phyloP scores from a whole-genome alignment of 2,329 filamentous ascomycete genomes.

The Fusarium burgessii region DNA sequence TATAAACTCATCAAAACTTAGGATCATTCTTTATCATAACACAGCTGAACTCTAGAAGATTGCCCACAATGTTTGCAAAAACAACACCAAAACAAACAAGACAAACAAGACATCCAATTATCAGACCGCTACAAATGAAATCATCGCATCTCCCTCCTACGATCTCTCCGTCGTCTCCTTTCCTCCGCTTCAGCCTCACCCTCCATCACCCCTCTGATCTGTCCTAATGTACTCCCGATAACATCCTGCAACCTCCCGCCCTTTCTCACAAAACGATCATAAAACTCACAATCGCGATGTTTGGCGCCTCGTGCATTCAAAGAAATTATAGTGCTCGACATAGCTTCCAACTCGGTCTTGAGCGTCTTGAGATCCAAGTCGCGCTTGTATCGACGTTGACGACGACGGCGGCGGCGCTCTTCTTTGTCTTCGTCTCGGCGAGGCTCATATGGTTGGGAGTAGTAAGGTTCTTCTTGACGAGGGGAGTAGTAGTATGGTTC shows the following conservation, averaged over 20 bases:
- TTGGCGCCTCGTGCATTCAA: slow-evolving; percentile 39
- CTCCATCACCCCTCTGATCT: slow-evolving; percentile 40
- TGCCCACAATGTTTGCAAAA: background rate
- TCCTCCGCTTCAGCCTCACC: slow-evolving; percentile 17
- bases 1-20: background rate
- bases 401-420: slow-evolving; percentile 35
- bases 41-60: slow-evolving; percentile 29
- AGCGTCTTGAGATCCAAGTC: slow-evolving; percentile 40
- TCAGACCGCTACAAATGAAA: slow-evolving; percentile 19
- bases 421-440: slow-evolving; percentile 28
- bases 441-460: slow-evolving; percentile 21
- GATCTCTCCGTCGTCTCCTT: slow-evolving; percentile 26
- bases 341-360: slow-evolving; percentile 42
- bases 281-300: slow-evolving; percentile 45
- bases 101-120: background rate
- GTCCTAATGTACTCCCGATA: slow-evolving; percentile 42
- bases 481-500: slow-evolving; percentile 36
- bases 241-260: slow-evolving; percentile 43
- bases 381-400: slow-evolving; percentile 31
- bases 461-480: slow-evolving; percentile 25
- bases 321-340: slow-evolving; percentile 46
- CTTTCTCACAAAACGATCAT: slow-evolving; percentile 44
- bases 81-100: background rate
- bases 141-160: slow-evolving; percentile 11
- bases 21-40: slow-evolving; percentile 10